These are phyloP conservation scores for Phlebiopsis gigantea DNA, from an alignment of 768 basidiomycete species.

Conservation along the genomic window DNA sequence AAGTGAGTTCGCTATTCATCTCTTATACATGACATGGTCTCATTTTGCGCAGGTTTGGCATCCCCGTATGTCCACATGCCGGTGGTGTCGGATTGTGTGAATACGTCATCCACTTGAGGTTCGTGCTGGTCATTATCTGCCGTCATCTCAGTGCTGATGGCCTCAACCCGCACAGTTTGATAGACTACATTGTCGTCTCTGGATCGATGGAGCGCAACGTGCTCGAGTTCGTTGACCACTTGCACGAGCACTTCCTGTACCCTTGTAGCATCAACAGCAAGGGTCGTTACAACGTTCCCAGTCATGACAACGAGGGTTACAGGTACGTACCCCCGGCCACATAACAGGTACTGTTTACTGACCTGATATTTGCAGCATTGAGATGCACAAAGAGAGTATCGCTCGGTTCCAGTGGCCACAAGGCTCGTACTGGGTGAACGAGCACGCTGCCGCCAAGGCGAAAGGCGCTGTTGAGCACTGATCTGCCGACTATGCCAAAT, in stretches of 20 bases:
- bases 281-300: constrained; percentile 87
- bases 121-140: constrained; percentile 8
- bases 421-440: constrained; percentile 72
- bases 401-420: constrained; percentile 81
- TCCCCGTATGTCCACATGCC: constrained; percentile 89
- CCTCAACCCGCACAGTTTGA: constrained; percentile 44
- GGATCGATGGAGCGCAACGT: constrained; percentile 94
- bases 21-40: background rate
- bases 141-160: background rate
- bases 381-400: constrained; percentile 81
- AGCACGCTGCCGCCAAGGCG: constrained; percentile 16
- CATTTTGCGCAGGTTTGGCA: constrained; percentile 52
- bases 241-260: constrained; percentile 90
- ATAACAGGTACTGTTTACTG: background rate
- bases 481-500: background rate
- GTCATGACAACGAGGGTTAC: constrained; percentile 72
- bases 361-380: constrained; percentile 50
- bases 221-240: constrained; percentile 83
- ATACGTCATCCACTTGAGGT: constrained; percentile 83
- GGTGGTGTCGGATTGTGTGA: constrained; percentile 93
- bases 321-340: constrained; percentile 38
- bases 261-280: constrained; percentile 83
- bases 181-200: constrained; percentile 90
- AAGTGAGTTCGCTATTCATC: constrained; percentile 43
- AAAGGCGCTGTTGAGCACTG: constrained; percentile 5